A percentile compares a stretch with the other conserved stretches of the same genome.
These are phyloP conservation scores for Thozetella sp. DNA, from an alignment of 495 filamentous ascomycete species.

Conservation along the genomic window DNA sequence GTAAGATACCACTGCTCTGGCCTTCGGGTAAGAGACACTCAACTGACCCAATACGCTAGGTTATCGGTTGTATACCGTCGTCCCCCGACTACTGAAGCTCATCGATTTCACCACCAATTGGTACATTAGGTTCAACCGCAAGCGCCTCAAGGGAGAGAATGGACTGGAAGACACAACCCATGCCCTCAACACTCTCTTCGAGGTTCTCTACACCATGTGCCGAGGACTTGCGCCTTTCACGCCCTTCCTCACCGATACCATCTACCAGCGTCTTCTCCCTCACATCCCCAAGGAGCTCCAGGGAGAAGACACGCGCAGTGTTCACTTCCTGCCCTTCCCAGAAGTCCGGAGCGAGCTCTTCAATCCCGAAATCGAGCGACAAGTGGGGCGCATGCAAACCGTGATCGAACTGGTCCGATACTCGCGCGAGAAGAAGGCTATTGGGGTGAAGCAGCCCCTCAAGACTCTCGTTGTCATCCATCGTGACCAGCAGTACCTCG, in stretches of 20 bases:
- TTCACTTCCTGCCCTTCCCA: constrained; percentile 93
- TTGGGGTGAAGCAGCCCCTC: constrained; percentile 87
- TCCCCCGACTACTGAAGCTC: constrained; percentile 81
- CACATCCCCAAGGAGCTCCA: constrained; percentile 59
- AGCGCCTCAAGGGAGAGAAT: constrained; percentile 91
- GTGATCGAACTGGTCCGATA: constrained; percentile 90
- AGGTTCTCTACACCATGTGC: constrained; percentile 88
- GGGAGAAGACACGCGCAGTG: constrained; percentile 72
- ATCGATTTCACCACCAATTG: constrained; percentile 98
- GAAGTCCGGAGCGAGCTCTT: constrained; percentile 87
- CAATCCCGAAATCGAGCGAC: constrained; percentile 81
- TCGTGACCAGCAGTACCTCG: constrained; percentile 79
- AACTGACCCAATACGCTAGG: constrained; percentile 32
- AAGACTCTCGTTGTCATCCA: constrained; percentile 92
- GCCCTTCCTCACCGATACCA: constrained; percentile 92
- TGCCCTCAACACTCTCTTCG: constrained; percentile 95
- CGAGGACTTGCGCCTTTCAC: constrained; percentile 91
- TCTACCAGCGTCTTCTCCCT: constrained; percentile 85
- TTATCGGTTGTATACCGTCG: constrained; percentile 92
- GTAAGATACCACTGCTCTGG: constrained; percentile 29
- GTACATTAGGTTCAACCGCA: constrained; percentile 99
- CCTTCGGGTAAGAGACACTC: constrained; percentile 4
- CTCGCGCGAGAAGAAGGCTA: constrained; percentile 79
- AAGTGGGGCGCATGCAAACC: constrained; percentile 89
- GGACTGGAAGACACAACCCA: constrained; percentile 81